Percentiles rank a stretch among this genome's conserved stretches.
phyloP scores from a whole-genome alignment of 2,329 filamentous ascomycete genomes.

The Penicillium capsulatum region DNA sequence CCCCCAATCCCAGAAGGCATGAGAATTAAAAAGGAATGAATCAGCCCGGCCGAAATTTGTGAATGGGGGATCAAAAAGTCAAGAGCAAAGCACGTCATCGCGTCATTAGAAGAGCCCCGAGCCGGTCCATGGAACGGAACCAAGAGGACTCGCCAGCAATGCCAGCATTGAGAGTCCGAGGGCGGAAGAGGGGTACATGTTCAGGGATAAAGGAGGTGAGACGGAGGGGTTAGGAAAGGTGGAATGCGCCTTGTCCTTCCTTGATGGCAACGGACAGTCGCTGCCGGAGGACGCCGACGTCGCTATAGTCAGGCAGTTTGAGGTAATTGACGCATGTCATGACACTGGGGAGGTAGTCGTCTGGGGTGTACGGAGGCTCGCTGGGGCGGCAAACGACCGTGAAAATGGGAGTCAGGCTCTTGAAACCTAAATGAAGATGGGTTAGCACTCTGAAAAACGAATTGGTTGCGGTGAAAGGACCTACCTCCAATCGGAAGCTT shows the following conservation, averaged over 20 bases:
- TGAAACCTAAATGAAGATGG: conserved; percentile 65
- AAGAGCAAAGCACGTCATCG: conserved; percentile 18
- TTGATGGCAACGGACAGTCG: conserved; percentile 81
- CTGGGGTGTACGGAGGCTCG: conserved; percentile 85
- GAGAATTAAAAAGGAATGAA: conserved; percentile 11
- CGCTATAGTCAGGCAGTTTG: conserved; percentile 92
- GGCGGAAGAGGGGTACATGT: conserved; percentile 2
- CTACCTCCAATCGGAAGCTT: conserved; percentile 96
- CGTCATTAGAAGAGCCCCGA: conserved; percentile 15
- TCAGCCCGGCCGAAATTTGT: conserved; percentile 18
- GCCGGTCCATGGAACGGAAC: conserved; percentile 5
- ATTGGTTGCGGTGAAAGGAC: conserved; percentile 25
- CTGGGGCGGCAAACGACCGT: conserved; percentile 99
- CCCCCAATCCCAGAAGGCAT: conserved; percentile 18
- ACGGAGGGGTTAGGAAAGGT: conserved; percentile 63
- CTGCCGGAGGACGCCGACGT: conserved; percentile 68
- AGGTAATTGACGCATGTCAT: conserved; percentile 99
- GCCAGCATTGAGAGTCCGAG: conserved; percentile 3
- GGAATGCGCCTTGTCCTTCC: conserved; percentile 96
- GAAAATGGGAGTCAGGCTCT: conserved; percentile 94
- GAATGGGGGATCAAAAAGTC: conserved; percentile 13
- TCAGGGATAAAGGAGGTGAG: neutral
- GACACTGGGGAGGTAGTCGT: conserved; percentile 98
- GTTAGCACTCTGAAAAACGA: conserved; percentile 5
- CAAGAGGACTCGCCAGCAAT: conserved; percentile 8